Base-by-base conservation (phyloP, 2,329 filamentous ascomycete genomes). In the Cladobotryum protrusum region DNA sequence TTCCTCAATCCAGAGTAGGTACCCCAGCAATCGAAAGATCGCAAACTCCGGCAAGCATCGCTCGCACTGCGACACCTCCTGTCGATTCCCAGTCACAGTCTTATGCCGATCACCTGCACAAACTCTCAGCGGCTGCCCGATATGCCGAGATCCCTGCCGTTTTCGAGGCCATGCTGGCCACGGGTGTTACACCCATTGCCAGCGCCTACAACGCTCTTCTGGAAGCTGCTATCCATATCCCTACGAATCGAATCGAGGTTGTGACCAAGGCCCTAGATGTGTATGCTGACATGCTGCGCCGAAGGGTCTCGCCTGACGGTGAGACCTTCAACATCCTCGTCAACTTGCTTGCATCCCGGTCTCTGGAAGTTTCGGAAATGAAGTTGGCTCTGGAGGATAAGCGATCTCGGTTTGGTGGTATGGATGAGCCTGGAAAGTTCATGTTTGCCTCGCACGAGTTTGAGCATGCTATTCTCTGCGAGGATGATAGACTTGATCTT, bases 271-370 rank as follows among this genome's bases (percentile, higher is more conserved):
- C 89, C 5, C 78, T 97, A 47, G 91, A 96, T 71, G 87, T 99
- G 47, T 99, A 97, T 67, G 86, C 90, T 14, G 91, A 97, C 65
- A 97, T 99, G 93, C 82, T 96, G 59, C 83, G 86, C 57, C 86
- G 91, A 56, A 86, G 85, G 59, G 85, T 97, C 19, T 72, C 79
- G 17, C 91, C 92, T 7, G 86, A 96, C 65, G 83, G 84, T 48
- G 81, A 87, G 50, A 97, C 92, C 0, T 97, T 95, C 70, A 83
- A 89, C 63, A 90, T 90, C 33, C 75, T 99, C 15, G 87, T 99
- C 49, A 83, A 86, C 51, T 75, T 96, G 36, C 76, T 99, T 47
- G 86, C 91, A 15, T 80, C 83, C 13, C 84, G 90, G 56, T 90
- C 89, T 36, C 76, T 95, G 43, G 87, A 95, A 63, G 85, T 92